Evolutionary conservation across 2,329 filamentous ascomycete genomes (phyloP).

Genomic region (Phialophora expanda): DNA sequence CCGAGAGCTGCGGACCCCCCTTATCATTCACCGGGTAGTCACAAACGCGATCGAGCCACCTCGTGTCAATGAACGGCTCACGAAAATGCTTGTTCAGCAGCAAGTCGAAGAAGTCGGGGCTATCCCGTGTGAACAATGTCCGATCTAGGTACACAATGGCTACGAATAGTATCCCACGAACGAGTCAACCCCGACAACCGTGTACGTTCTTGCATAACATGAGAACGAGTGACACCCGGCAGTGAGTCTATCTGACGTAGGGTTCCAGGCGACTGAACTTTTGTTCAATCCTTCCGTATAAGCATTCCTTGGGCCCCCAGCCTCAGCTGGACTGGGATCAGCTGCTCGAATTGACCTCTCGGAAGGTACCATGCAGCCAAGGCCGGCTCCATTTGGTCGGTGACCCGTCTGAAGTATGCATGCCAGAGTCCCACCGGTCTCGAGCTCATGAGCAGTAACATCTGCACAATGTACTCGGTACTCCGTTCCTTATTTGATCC

Average conservation of each 20-base stretch:
- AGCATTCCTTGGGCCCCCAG: slow-evolving; percentile 1
- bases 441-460: slow-evolving; percentile 9
- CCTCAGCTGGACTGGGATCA: slow-evolving; percentile 16
- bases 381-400: slow-evolving; percentile 5
- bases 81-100: neutral
- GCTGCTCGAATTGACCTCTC: slow-evolving; percentile 6
- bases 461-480: neutral
- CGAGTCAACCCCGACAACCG: neutral
- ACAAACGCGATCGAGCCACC: neutral
- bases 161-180: neutral
- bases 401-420: neutral
- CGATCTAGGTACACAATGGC: neutral
- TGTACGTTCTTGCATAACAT: neutral
- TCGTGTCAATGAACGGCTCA: neutral
- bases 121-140: neutral
- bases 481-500: neutral
- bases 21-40: neutral
- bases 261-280: slow-evolving; percentile 8
- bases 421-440: neutral
- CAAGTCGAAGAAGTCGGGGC: neutral
- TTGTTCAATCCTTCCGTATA: slow-evolving; percentile 16
- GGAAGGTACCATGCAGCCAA: slow-evolving; percentile 13
- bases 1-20: neutral
- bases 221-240: neutral
- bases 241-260: neutral